Percentiles rank a stretch among this genome's conserved stretches.
Conservation (phyloP, 1,139 yeast genomes). For the Yamadazyma mexicana region DNA sequence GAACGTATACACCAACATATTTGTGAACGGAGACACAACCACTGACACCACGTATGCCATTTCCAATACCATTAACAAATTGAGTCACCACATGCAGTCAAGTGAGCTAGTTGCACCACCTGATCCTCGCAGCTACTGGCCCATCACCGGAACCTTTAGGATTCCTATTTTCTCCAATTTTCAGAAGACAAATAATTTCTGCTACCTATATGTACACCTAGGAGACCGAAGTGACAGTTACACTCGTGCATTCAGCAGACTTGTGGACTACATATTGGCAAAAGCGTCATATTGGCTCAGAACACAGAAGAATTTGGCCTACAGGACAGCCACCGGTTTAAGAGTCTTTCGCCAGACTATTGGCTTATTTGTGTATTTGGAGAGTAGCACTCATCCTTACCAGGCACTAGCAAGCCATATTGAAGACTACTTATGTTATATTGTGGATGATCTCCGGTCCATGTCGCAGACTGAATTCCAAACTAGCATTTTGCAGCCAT, state of each 20-base stretch:
- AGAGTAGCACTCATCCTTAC: conserved; percentile 40
- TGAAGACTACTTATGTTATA: conserved; percentile 42
- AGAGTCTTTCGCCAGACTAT: conserved; percentile 48
- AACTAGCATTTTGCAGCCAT: conserved; percentile 32
- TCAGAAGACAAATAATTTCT: conserved; percentile 7
- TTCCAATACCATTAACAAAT: too few species aligned
- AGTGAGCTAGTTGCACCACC: too few species aligned
- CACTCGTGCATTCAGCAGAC: conserved; percentile 37
- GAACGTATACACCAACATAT: conserved; percentile 34
- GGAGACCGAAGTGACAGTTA: conserved; percentile 41
- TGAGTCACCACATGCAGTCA: neutral
- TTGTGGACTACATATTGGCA: conserved; percentile 46
- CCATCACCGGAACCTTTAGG: conserved; percentile 9
- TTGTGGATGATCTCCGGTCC: conserved; percentile 26
- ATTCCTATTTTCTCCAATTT: too few species aligned
- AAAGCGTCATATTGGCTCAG: conserved; percentile 48
- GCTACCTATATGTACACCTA: conserved; percentile 49
- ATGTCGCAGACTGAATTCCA: conserved; percentile 34
- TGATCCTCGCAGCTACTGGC: conserved; percentile 13
- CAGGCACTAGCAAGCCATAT: conserved; percentile 39
- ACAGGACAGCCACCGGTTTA: conserved; percentile 53
- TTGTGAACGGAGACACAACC: conserved; percentile 51
- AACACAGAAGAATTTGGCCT: conserved; percentile 45
- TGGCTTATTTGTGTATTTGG: conserved; percentile 56
- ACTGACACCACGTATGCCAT: conserved; percentile 12